Base-by-base conservation (phyloP, 495 filamentous ascomycete species). In the Talaromyces nanjingensis region DNA sequence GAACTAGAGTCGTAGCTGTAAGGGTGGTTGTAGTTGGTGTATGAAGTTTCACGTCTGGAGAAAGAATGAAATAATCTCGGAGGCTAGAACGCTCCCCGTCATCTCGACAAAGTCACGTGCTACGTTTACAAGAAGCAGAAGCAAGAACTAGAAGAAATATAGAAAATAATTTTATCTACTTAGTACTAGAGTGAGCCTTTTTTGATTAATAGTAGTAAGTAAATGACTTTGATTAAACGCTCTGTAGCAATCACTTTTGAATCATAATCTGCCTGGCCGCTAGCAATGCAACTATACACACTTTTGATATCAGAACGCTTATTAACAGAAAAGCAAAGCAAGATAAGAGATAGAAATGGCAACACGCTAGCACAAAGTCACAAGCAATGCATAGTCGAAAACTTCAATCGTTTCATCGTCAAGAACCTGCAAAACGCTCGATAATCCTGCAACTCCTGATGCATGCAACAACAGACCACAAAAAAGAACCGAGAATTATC, bases 401-500 rank as follows among this genome's bases (percentile, higher is more conserved):
- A 25, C 3, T n/a, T 29, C 22, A 55, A 59, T 37, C 29, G 31
- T 37, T 59, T 33, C 27, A 22, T 16, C 31, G 29, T 59, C n/a
- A 6, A 37, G 29, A 37, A 9, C n/a, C 12, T 59, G 56, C 56
- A 33, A 37, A 59, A 59, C 56, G 56, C 56, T 59, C 56, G 31
- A 59, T 20, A 59, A 34, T 18, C n/a, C 18, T 14, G 12, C 56
- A 37, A 59, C 56, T 31, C 56, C 56, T 37, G 27, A 6, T 24
- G 29, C 27, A 58, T 58, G 55, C 56, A 59, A 37, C 31, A 18
- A 69, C 22, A 24, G 22, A 24, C 22, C 22, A 24, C 22, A 24
- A 24, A 14, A 60, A 12, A 34, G 2, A 29, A 62, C 22, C 22
- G 22, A 24, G 22, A 24, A 24, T 24, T 24, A 24, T 86, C 73